Percentiles rank a stretch among this genome's conserved stretches.
phyloP scores from a whole-genome alignment of 2,329 filamentous ascomycete genomes.

The Diplodia intermedia region DNA sequence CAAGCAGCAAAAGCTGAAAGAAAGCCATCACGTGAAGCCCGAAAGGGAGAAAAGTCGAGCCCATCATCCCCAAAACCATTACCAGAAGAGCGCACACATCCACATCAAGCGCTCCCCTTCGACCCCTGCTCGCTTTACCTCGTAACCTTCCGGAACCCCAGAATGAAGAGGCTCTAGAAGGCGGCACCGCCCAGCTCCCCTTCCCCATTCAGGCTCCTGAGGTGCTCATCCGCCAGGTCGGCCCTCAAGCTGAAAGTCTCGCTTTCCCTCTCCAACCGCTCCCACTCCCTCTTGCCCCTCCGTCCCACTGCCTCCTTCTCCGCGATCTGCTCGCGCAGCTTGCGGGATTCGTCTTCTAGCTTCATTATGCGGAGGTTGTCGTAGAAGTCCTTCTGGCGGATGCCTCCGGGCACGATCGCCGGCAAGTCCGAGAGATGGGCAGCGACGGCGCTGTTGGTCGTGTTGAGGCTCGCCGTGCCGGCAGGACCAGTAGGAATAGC shows the following conservation, averaged over 20 bases:
- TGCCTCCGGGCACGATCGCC: conserved; percentile 53
- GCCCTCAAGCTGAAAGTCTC: conserved; percentile 54
- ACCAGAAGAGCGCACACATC: not conserved
- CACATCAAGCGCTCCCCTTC: not conserved
- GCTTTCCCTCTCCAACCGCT: conserved; percentile 52
- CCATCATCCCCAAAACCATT: not conserved
- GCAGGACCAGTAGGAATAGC: conserved; percentile 27
- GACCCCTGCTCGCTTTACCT: not conserved
- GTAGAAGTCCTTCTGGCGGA: conserved; percentile 48
- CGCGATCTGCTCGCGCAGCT: conserved; percentile 54
- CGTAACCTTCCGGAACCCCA: not conserved
- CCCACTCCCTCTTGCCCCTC: conserved; percentile 55
- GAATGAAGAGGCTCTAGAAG: conserved; percentile 37
- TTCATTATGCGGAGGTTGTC: conserved; percentile 54
- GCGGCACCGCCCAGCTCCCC: conserved; percentile 47
- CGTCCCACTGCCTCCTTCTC: conserved; percentile 55
- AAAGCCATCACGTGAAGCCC: not conserved
- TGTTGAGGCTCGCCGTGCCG: conserved; percentile 33
- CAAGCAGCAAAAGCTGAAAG: not conserved
- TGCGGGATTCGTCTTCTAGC: conserved; percentile 56
- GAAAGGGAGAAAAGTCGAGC: not conserved
- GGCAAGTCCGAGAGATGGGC: conserved; percentile 52
- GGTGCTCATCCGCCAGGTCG: conserved; percentile 56
- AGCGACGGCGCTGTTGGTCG: conserved; percentile 35
- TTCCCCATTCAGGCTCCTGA: conserved; percentile 52